These are phyloP conservation scores for Moesziomyces globuligerus DNA, from an alignment of 1,284 basidiomycete species.

Conservation along the genomic window DNA sequence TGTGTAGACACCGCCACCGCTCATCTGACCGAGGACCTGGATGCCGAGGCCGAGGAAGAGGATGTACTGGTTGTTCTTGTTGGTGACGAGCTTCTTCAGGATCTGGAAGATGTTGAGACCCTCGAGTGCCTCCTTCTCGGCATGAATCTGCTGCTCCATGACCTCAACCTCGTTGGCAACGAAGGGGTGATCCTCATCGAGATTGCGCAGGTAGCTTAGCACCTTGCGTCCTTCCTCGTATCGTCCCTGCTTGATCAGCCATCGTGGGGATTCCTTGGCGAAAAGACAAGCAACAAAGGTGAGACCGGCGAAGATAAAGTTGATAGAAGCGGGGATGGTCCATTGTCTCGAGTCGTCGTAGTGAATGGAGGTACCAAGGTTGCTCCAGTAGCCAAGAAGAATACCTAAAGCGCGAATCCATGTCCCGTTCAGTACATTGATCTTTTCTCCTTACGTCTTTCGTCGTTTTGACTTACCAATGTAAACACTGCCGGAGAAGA, in stretches of 20 bases:
- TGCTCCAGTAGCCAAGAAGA: constrained; percentile 38
- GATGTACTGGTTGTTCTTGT: constrained; percentile 49
- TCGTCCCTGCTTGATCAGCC: constrained; percentile 47
- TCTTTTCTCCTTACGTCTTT: no score
- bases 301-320: constrained; percentile 54
- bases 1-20: constrained; percentile 50
- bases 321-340: constrained; percentile 48
- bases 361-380: constrained; percentile 25
- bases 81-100: constrained; percentile 42
- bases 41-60: constrained; percentile 48
- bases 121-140: constrained; percentile 38
- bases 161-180: constrained; percentile 44
- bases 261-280: constrained; percentile 52
- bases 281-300: constrained; percentile 43
- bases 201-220: constrained; percentile 47
- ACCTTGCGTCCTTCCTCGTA: constrained; percentile 45
- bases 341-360: constrained; percentile 29
- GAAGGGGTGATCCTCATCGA: constrained; percentile 35
- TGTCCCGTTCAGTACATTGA: no score
- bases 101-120: constrained; percentile 34
- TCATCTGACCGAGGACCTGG: constrained; percentile 53
- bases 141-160: constrained; percentile 39
- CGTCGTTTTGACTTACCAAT: constrained; percentile 26
- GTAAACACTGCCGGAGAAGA: constrained; percentile 46
- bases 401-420: constrained; percentile 4